A percentile compares a stretch with the other conserved stretches of the same genome.
Conservation (phyloP, 176 grass and related monocot species). For the Rhynchospora pubera region DNA sequence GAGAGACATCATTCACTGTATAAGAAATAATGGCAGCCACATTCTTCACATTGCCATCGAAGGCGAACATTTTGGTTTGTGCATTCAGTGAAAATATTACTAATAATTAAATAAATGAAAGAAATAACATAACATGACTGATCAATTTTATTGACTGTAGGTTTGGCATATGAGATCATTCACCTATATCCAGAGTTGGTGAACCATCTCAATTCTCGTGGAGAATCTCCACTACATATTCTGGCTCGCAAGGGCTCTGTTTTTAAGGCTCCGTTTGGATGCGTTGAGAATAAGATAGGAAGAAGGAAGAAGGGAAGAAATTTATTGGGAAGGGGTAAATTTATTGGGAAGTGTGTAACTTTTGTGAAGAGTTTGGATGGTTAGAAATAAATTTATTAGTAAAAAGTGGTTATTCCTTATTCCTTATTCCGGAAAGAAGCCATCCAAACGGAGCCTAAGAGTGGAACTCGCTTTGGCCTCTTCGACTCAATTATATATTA, state of each 20-base stretch:
- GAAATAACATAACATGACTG: not conserved
- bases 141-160: not conserved
- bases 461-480: slow-evolving; percentile 6
- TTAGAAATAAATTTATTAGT: no score
- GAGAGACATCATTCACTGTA: not conserved
- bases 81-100: not conserved
- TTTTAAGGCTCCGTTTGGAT: no score
- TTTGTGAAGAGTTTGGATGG: no score
- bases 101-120: not conserved
- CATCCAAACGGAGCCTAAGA: no score
- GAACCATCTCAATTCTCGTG: not conserved
- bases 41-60: slow-evolving; percentile 4
- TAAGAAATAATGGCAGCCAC: not conserved
- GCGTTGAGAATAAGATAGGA: no score
- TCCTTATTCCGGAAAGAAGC: no score
- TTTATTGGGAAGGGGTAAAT: no score
- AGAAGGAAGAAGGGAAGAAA: no score
- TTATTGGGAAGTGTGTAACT: no score
- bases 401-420: no score
- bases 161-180: slow-evolving; percentile 1
- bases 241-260: slow-evolving; percentile 2
- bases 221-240: slow-evolving; percentile 11
- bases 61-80: not conserved
- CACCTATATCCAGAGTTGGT: not conserved
- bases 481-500: not conserved